phyloP scores from a whole-genome alignment of 129 eudicot genomes.

The Rutidosis leptorrhynchoides region DNA sequence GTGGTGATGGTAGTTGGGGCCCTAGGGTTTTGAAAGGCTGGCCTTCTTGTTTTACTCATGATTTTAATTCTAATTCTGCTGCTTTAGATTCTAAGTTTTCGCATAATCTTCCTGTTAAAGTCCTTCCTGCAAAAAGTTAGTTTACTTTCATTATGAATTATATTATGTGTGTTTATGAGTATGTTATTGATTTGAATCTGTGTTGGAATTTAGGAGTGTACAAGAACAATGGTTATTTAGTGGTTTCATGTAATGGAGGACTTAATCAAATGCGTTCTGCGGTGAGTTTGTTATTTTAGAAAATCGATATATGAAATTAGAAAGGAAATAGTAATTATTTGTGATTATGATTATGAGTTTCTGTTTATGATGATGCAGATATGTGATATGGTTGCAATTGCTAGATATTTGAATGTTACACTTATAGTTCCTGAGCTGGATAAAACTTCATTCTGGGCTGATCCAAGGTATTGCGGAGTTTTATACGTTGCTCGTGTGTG shows the following conservation, averaged over 20 bases:
- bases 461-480: conserved; percentile 65
- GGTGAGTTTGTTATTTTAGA: conserved; percentile 43
- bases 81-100: conserved; percentile 43
- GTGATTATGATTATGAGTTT: not conserved
- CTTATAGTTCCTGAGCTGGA: conserved; percentile 94
- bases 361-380: conserved; percentile 74
- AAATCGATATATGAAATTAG: not conserved
- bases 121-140: conserved; percentile 92
- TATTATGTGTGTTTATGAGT: not conserved
- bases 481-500: not conserved
- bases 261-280: conserved; percentile 99
- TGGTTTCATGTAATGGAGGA: conserved; percentile 99
- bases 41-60: conserved; percentile 74
- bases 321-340: not conserved
- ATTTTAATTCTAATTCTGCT: conserved; percentile 43
- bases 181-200: conserved; percentile 2
- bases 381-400: conserved; percentile 97
- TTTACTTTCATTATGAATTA: conserved; percentile 4
- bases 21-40: conserved; percentile 90
- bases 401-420: conserved; percentile 89
- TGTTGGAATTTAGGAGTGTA: conserved; percentile 65
- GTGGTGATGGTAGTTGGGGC: conserved; percentile 80
- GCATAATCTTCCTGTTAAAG: conserved; percentile 47
- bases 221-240: conserved; percentile 90
- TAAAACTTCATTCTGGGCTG: conserved; percentile 97